phyloP scores from a whole-genome alignment of 2,329 filamentous ascomycete genomes.

The Xylaria sp. region DNA sequence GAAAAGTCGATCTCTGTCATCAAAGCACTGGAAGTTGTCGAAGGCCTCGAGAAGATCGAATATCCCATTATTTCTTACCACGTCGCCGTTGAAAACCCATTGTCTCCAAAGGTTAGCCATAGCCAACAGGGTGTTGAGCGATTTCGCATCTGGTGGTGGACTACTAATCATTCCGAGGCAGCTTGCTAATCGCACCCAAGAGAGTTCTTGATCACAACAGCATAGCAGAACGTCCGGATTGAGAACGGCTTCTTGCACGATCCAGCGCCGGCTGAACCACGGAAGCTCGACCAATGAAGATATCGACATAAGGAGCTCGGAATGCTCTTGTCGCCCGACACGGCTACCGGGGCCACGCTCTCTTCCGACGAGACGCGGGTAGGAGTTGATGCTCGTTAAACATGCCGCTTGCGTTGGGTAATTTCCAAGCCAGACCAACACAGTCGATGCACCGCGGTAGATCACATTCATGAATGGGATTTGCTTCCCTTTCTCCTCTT shows the following conservation, averaged over 20 bases:
- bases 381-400: conserved; percentile 7
- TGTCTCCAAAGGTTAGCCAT: not conserved
- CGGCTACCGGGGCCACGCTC: conserved; percentile 13
- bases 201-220: conserved; percentile 14
- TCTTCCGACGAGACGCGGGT: conserved; percentile 14
- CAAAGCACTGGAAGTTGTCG: not conserved
- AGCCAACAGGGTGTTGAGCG: not conserved
- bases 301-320: conserved; percentile 18
- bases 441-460: conserved; percentile 25
- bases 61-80: not conserved
- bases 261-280: conserved; percentile 28
- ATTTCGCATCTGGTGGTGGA: not conserved
- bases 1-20: not conserved
- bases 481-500: conserved; percentile 27
- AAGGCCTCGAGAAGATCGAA: not conserved
- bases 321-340: conserved; percentile 20
- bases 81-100: not conserved
- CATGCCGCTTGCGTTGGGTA: conserved; percentile 25
- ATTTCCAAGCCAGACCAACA: conserved; percentile 31
- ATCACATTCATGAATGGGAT: conserved; percentile 30
- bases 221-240: conserved; percentile 22
- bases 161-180: not conserved
- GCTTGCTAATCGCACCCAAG: not conserved
- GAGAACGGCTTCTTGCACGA: conserved; percentile 26
- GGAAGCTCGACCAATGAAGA: conserved; percentile 16